phyloP scores from a whole-genome alignment of 305 asterid species.

The Fraxinus velutina region DNA sequence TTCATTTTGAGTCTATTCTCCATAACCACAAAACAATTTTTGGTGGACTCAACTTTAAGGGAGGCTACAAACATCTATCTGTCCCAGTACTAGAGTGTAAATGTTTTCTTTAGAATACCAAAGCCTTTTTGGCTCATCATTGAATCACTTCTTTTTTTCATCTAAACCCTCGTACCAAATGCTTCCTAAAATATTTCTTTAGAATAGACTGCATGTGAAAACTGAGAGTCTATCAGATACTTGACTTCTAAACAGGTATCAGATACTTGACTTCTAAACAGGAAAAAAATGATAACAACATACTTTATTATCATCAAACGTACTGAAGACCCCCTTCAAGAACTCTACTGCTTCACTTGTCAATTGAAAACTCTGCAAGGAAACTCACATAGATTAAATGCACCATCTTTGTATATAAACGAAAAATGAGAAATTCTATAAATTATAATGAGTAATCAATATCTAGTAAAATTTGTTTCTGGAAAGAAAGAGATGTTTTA shows the following conservation, averaged over 20 bases:
- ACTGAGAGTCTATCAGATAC: neutral
- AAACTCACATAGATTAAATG: constrained; percentile 18
- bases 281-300: constrained; percentile 26
- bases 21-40: neutral
- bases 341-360: constrained; percentile 96
- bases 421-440: neutral
- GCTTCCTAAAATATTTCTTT: neutral
- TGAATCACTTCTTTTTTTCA: neutral
- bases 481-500: neutral
- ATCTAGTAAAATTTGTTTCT: neutral
- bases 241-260: neutral
- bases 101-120: constrained; percentile 3
- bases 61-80: neutral
- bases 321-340: constrained; percentile 90
- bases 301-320: constrained; percentile 84
- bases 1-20: neutral
- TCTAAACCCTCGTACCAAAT: constrained; percentile 2
- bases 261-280: too few species aligned
- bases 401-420: constrained; percentile 1
- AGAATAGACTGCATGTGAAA: neutral
- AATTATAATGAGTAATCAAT: neutral
- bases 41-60: neutral
- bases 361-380: constrained; percentile 87
- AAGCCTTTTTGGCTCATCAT: constrained; percentile 1
- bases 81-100: neutral